Evolutionary conservation across 352 stramenopile genomes (phyloP), one percentile per base, ranked within the genome.

Genomic region (Phytophthora sansomeana): DNA sequence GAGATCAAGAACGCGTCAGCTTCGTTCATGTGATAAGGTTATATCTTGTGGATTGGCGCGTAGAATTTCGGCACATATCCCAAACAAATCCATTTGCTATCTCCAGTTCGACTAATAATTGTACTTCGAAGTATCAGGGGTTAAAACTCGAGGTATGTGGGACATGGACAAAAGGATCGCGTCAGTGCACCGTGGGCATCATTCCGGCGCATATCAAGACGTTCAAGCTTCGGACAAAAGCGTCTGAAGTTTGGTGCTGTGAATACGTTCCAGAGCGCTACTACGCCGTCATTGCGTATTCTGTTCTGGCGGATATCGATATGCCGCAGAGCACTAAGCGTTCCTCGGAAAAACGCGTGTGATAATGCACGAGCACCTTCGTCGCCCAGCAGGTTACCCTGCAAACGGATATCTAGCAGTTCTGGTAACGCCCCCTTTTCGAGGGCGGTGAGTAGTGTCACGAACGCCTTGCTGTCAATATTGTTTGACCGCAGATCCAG

Each of bases 191-290:
- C 69, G 26, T 85, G 78, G 0, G 74, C 78, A 14, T 89, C 74
- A 29, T 91, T 93, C 5, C 82, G 84, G 1, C 82, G 72, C 69
- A 91, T 75, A 50, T 93, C 80, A 19, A 91, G 67, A 6, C 80
- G 70, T 30, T 93, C 67, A 2, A 93, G 69, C 42, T 87, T 89
- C 0, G 80, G 84, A 33, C 80, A 89, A 43, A 78, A 87, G 11
- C 72, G 70, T 26, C 61, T 53, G 39, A 87, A 76, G 28, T 75
- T 81, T 6, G 85, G 66, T 8, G 78, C 63, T 10, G 78, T 89
- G 62, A 90, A 90, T 21, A 86, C 82, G 44, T 89, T 90, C 77
- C 82, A 93, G 14, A 93, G 80, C 42, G 81, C 80, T 5, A 77
- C 70, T 2, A 81, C 51, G 1, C 84, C 84, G 16, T 81, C 77